phyloP scores from a whole-genome alignment of 2,329 filamentous ascomycete genomes.

The Myriosclerotinia curreyana region DNA sequence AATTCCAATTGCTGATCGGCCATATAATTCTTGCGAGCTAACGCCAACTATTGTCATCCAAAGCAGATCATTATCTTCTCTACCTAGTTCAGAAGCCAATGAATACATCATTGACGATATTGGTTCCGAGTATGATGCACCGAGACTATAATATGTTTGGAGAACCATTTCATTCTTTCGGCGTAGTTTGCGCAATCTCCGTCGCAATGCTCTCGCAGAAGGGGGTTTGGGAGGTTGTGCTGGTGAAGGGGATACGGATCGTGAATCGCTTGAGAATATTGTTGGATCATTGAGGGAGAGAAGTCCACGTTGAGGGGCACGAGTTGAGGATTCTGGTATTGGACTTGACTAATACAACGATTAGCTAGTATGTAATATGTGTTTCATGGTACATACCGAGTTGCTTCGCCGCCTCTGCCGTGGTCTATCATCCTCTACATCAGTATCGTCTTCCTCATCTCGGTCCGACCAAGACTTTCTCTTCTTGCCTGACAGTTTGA shows the following conservation, averaged over 20 bases:
- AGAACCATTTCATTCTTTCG: conserved; percentile 74
- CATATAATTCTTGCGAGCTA: conserved; percentile 89
- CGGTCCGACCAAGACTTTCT: conserved; percentile 75
- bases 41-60: conserved; percentile 96
- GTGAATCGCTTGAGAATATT: conserved; percentile 44
- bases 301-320: conserved; percentile 59
- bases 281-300: conserved; percentile 52
- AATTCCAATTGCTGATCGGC: conserved; percentile 77
- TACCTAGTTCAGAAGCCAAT: conserved; percentile 87
- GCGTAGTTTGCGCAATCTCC: conserved; percentile 70
- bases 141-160: conserved; percentile 79
- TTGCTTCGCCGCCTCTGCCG: conserved; percentile 82
- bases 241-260: conserved; percentile 49
- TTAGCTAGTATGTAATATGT: conserved; percentile 28
- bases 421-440: conserved; percentile 68
- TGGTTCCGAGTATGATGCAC: conserved; percentile 89
- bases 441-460: conserved; percentile 60
- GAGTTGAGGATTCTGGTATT: conserved; percentile 62
- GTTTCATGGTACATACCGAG: conserved; percentile 56
- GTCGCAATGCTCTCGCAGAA: conserved; percentile 69
- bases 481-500: conserved; percentile 61
- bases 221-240: conserved; percentile 59
- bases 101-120: conserved; percentile 94
- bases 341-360: conserved; percentile 53
- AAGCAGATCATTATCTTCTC: conserved; percentile 92